phyloP scores from a whole-genome alignment of 148 eudicot genomes.

The Spergularia marina region DNA sequence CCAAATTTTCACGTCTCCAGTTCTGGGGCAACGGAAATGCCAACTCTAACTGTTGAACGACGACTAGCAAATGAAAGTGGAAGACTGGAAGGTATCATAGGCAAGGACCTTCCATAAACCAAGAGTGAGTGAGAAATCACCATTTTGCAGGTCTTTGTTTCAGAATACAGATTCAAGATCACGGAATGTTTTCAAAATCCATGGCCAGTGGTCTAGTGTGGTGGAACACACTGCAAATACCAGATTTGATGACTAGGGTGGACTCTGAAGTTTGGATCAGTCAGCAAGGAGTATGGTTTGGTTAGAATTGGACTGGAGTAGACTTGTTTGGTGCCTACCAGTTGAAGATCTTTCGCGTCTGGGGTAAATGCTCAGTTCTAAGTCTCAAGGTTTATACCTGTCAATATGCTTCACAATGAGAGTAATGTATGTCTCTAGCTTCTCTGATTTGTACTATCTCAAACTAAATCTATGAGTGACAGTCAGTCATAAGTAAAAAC shows the following conservation, averaged over 20 bases:
- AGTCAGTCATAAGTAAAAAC: not conserved
- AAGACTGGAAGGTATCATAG: too few species aligned
- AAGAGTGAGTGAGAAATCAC: not conserved
- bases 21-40: constrained; percentile 37
- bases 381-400: not conserved
- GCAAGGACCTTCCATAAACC: too few species aligned
- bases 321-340: too few species aligned
- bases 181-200: not conserved
- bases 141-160: not conserved
- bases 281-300: too few species aligned
- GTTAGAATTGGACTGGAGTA: too few species aligned
- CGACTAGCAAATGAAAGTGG: not conserved
- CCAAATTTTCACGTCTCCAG: constrained; percentile 39
- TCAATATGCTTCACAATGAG: not conserved
- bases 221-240: too few species aligned
- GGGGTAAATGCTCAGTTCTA: too few species aligned
- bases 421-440: not conserved
- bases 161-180: not conserved
- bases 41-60: constrained; percentile 24
- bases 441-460: not conserved
- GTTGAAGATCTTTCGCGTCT: not conserved
- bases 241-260: too few species aligned
- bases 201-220: not conserved
- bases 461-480: not conserved
- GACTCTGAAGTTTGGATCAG: too few species aligned